These are phyloP conservation scores for Boletus coccyginus DNA, from an alignment of 768 basidiomycete species.

Conservation along the genomic window DNA sequence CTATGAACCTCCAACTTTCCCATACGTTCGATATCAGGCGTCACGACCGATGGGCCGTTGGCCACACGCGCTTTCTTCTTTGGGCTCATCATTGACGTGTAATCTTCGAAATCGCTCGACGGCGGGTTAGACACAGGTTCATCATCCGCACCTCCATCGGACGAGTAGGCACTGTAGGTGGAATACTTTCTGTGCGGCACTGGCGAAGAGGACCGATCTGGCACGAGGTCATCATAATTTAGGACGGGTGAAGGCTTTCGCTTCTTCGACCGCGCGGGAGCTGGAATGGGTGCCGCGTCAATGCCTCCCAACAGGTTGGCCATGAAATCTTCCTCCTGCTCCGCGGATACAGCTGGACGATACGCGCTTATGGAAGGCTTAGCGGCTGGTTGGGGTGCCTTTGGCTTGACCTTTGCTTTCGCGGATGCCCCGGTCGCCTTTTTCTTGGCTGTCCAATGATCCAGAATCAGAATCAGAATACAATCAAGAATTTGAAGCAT, in stretches of 20 bases:
- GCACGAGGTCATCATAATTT: constrained; percentile 33
- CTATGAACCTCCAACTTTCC: constrained; percentile 58
- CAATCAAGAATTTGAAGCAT: background rate
- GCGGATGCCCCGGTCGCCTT: constrained; percentile 13
- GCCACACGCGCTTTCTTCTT: constrained; percentile 56
- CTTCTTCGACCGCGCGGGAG: constrained; percentile 47
- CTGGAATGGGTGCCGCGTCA: constrained; percentile 47
- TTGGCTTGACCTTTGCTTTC: constrained; percentile 43
- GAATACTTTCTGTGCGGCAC: constrained; percentile 32
- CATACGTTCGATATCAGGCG: constrained; percentile 57
- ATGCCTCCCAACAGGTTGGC: constrained; percentile 71
- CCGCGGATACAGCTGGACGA: constrained; percentile 67
- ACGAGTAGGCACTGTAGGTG: constrained; percentile 37
- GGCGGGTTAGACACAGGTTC: constrained; percentile 22
- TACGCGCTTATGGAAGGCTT: constrained; percentile 76
- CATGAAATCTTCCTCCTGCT: constrained; percentile 91
- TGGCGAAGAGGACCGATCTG: constrained; percentile 38
- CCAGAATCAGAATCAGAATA: constrained; percentile 4
- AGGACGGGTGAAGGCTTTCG: constrained; percentile 60
- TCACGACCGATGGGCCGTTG: constrained; percentile 41
- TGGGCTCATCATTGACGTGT: constrained; percentile 51
- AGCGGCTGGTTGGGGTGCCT: constrained; percentile 46
- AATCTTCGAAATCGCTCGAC: constrained; percentile 56
- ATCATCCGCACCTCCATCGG: constrained; percentile 30
- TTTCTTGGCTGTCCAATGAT: constrained; percentile 25